Base-by-base conservation (phyloP, 441 rosid species). In the California macrophylla region DNA sequence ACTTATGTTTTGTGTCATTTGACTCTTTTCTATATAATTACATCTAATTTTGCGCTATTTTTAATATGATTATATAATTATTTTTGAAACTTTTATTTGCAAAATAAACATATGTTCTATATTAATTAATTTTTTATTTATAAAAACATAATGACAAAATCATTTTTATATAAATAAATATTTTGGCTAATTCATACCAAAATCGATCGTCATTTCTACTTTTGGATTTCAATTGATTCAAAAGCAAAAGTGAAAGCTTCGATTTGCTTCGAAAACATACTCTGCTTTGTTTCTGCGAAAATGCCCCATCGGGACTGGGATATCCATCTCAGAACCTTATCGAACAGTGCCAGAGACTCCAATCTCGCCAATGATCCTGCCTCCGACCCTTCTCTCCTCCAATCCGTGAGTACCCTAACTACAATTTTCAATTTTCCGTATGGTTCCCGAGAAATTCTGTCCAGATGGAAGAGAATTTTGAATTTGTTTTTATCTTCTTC, bases 331-430 rank as follows among this genome's bases (percentile, higher is more conserved):
- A 84, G 95, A 72, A 86, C 75, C 66, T 70, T 94, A 70, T 86
- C 90, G 28, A 86, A 77, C 79, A 77, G 87, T 84, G 76, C 92
- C 28, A 77, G 98, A 12, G 98, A 91, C 81, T 88, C 95, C 61
- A 84, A 72, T 76, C 69, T 82, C 72, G 73, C 90, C 72, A 75
- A 80, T 64, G 93, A 91, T 76, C 96, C 97, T 52, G 88, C 97
- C 42, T 85, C 95, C 67, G 97, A 93, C 69, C 91, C 96, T 36
- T 87, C 89, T 29, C 76, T 88, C 62, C 83, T 90, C 68, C 86
- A 88, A 30, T 85, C 96, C 30, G 97, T 92, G 75, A 64, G 80
- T 58, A 34, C 70, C 52, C 12, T 16, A 40, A 2, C 40, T 26
- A 2, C 21, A n/a, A 58, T 68, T 16, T 23, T 21, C 62, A 21